Evolutionary conservation across 2,329 filamentous ascomycete genomes (phyloP).

Genomic region (Colletotrichum shisoi): DNA sequence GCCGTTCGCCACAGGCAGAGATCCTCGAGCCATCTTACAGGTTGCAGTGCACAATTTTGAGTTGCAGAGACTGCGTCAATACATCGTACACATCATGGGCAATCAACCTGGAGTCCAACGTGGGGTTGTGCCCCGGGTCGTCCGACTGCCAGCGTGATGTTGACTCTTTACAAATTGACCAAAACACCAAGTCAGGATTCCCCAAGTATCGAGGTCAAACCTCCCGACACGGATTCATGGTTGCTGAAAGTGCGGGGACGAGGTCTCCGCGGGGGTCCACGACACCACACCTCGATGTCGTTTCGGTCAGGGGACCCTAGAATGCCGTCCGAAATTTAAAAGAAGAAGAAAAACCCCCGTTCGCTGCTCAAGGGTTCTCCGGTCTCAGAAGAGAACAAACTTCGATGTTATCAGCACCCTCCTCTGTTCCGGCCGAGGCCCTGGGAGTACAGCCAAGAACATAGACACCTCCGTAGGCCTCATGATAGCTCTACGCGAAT

Average conservation of each 20-base stretch:
- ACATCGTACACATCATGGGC: no score
- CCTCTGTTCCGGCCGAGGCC: background rate
- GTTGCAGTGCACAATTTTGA: background rate
- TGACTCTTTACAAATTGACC: background rate
- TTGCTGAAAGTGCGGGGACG: no score
- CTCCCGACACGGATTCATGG: background rate
- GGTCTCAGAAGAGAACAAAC: no score
- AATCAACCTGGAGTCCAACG: background rate
- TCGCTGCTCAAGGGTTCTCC: background rate
- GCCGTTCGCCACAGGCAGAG: background rate
- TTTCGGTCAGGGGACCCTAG: background rate
- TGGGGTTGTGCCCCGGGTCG: background rate
- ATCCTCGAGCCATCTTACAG: background rate
- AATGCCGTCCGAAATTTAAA: background rate
- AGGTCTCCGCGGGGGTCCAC: background rate
- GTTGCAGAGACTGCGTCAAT: no score
- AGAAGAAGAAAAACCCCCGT: no score
- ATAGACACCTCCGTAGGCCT: background rate
- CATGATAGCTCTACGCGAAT: background rate
- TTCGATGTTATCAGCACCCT: no score
- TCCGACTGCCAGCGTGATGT: background rate
- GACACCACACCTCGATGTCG: background rate
- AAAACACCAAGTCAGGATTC: background rate
- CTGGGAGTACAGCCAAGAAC: no score
- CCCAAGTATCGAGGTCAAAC: no score